Percentiles rank a stretch among this genome's conserved stretches.
phyloP scores from a whole-genome alignment of 2,329 filamentous ascomycete genomes.

The Alternaria viburni region DNA sequence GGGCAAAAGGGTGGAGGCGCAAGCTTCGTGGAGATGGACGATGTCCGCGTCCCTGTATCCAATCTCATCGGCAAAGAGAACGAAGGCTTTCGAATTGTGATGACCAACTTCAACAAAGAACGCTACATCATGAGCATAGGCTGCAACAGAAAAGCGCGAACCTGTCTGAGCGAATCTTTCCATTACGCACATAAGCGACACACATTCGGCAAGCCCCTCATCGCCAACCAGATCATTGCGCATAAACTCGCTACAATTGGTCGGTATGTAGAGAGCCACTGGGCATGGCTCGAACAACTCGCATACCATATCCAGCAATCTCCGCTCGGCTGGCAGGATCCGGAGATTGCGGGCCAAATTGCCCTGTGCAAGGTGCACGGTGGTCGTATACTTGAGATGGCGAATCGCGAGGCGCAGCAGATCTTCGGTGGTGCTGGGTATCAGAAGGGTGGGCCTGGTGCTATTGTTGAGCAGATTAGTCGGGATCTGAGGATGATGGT shows the following conservation, averaged over 20 bases:
- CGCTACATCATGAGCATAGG: conserved; percentile 64
- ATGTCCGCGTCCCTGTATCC: conserved; percentile 61
- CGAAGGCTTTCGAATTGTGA: conserved; percentile 63
- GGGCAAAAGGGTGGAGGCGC: conserved; percentile 71
- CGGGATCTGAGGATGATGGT: conserved; percentile 60
- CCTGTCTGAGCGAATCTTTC: conserved; percentile 61
- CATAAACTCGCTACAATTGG: conserved; percentile 66
- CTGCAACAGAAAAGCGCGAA: conserved; percentile 64
- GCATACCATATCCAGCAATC: conserved; percentile 60
- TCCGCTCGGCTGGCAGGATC: conserved; percentile 49
- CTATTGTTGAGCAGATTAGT: conserved; percentile 61
- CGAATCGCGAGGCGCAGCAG: conserved; percentile 61
- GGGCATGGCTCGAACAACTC: conserved; percentile 67
- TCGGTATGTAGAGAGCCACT: conserved; percentile 65
- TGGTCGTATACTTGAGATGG: conserved; percentile 58
- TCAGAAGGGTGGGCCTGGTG: conserved; percentile 57
- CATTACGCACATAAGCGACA: conserved; percentile 59
- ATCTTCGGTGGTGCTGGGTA: conserved; percentile 62
- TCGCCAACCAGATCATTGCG: conserved; percentile 65
- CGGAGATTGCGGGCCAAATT: conserved; percentile 48
- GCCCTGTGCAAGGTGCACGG: conserved; percentile 58
- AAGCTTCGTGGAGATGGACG: conserved; percentile 62
- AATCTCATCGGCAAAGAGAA: conserved; percentile 64
- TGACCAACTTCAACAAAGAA: conserved; percentile 62
- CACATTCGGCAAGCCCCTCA: conserved; percentile 65